These are phyloP conservation scores for Apiotrichum sp. DNA, from an alignment of 1,284 basidiomycete species.

Conservation along the genomic window DNA sequence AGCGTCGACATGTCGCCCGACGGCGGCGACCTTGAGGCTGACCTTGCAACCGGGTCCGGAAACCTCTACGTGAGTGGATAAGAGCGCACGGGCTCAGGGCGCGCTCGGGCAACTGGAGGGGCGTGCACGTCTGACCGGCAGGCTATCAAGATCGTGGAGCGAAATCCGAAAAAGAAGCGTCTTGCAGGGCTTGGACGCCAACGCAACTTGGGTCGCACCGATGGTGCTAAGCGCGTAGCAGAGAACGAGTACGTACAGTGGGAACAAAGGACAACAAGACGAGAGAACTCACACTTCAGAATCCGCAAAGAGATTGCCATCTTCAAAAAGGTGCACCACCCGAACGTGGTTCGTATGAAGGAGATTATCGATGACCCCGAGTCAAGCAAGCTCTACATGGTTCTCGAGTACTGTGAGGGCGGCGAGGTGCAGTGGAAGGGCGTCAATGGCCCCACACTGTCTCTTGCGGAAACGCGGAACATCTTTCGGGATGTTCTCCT, in stretches of 20 bases:
- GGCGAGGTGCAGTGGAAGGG: conserved; percentile 88
- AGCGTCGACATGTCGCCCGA: conserved; percentile 24
- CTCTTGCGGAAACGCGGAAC: conserved; percentile 71
- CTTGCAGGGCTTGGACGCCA: conserved; percentile 52
- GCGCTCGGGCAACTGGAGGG: too few species aligned
- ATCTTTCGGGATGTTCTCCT: conserved; percentile 89
- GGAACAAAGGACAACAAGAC: neutral
- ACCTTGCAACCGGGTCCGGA: conserved; percentile 15
- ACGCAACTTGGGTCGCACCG: conserved; percentile 31
- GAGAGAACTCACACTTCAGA: conserved; percentile 19
- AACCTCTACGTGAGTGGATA: conserved; percentile 15
- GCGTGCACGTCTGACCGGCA: conserved; percentile 32
- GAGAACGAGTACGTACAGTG: conserved; percentile 35
- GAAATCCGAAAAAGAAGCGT: conserved; percentile 58
- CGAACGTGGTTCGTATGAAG: conserved; percentile 82
- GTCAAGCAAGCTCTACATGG: conserved; percentile 86
- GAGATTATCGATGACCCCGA: conserved; percentile 94
- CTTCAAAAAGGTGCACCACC: conserved; percentile 92
- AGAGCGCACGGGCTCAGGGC: too few species aligned
- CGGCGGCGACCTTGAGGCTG: conserved; percentile 10
- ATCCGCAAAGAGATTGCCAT: conserved; percentile 86
- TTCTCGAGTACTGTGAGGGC: conserved; percentile 92
- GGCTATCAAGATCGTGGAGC: conserved; percentile 78
- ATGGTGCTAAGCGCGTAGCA: conserved; percentile 52
- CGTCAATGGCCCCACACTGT: conserved; percentile 65